A percentile compares a stretch with the other conserved stretches of the same genome.
Conservation (phyloP, 805 yeast species). For the Lipomyces yamanashiensis region DNA sequence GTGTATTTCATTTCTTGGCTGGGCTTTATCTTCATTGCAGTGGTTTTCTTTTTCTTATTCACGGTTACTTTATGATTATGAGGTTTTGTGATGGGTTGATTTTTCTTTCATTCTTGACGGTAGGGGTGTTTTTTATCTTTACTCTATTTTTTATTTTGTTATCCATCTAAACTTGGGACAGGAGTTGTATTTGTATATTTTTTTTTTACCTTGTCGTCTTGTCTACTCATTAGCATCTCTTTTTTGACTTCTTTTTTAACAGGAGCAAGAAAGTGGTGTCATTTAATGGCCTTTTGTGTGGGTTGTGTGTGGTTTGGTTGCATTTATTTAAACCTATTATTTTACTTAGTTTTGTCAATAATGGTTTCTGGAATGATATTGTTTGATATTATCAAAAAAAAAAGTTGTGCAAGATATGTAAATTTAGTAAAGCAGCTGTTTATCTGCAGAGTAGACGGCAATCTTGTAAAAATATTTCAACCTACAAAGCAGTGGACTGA, state of each 20-base stretch:
- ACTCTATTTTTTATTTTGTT: neutral
- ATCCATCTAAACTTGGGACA: conserved; percentile 1
- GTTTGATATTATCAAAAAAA: no score
- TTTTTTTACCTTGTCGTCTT: neutral
- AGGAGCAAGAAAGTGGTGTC: no score
- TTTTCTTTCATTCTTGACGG: no score
- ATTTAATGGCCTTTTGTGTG: neutral
- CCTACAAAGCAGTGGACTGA: neutral
- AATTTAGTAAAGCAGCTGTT: no score
- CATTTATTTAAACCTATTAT: no score
- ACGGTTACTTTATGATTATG: neutral
- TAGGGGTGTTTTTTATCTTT: neutral
- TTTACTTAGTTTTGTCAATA: no score
- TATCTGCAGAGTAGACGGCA: no score
- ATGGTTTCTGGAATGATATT: no score
- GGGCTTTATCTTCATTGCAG: neutral
- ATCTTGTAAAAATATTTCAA: no score
- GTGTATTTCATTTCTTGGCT: neutral
- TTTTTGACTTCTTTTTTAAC: neutral
- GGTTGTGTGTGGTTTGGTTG: neutral
- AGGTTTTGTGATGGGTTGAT: neutral
- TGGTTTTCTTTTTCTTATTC: neutral
- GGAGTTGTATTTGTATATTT: conserved; percentile 11
- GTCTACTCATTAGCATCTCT: neutral
- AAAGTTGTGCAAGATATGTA: no score